A percentile compares a stretch with the other conserved stretches of the same genome.
Evolutionary conservation across 768 basidiomycete species (phyloP).

Genomic region (Phylloporus sp.): DNA sequence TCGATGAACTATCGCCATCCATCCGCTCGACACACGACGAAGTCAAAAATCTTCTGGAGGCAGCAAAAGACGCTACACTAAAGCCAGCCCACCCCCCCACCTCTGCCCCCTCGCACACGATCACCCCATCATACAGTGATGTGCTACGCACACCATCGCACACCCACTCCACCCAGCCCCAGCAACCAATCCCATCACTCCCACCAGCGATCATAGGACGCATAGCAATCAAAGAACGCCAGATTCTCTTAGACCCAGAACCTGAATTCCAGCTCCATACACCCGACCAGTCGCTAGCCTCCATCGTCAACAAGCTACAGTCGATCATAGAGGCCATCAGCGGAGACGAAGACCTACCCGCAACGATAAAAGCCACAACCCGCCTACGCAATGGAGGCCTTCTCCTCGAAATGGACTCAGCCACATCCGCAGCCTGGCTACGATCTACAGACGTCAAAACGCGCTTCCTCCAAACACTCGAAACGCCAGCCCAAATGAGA

Average conservation of each 20-base stretch:
- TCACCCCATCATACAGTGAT: background rate
- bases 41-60: too few species aligned
- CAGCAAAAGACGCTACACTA: too few species aligned
- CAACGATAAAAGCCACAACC: background rate
- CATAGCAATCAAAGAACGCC: background rate
- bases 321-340: too few species aligned
- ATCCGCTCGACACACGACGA: too few species aligned
- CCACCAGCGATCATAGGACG: background rate
- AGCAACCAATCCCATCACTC: background rate
- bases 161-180: background rate
- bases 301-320: background rate
- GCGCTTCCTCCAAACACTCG: background rate
- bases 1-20: too few species aligned
- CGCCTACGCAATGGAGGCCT: background rate
- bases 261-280: background rate
- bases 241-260: background rate
- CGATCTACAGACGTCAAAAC: background rate
- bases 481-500: background rate
- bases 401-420: background rate
- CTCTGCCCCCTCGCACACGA: too few species aligned
- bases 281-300: background rate
- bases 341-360: background rate
- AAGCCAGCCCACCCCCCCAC: background rate
- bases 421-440: background rate
- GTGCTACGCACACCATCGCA: background rate